Evolutionary conservation across 176 grass and related monocot genomes (phyloP).

Genomic region (Aegilops bicornis): DNA sequence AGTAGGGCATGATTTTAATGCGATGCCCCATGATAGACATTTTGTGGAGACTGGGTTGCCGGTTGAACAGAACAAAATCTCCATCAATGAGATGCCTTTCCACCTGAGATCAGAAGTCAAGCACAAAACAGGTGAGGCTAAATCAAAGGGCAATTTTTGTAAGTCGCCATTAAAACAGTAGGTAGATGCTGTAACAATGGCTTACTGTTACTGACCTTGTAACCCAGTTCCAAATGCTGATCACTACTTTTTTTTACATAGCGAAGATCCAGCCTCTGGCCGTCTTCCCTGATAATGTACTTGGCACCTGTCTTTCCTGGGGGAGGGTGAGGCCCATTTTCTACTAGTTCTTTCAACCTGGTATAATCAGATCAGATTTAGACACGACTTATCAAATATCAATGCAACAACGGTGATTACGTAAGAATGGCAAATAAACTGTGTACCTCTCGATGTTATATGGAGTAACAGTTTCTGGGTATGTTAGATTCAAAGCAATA

Average conservation of each 20-base stretch:
- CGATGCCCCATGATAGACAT: slow-evolving; percentile 99
- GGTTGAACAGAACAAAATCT: slow-evolving; percentile 94
- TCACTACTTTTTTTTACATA: slow-evolving; percentile 99
- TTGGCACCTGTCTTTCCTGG: slow-evolving; percentile 94
- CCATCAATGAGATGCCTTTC: slow-evolving; percentile 92
- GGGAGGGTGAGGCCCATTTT: slow-evolving; percentile 91
- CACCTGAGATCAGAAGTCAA: slow-evolving; percentile 47
- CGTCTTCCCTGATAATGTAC: slow-evolving; percentile 96
- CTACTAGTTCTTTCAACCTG: slow-evolving; percentile 90
- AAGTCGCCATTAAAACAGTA: background rate
- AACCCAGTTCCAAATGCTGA: slow-evolving; percentile 94
- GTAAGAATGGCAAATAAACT: slow-evolving; percentile 3
- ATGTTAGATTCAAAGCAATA: slow-evolving; percentile 94
- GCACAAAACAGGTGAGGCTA: slow-evolving; percentile 4
- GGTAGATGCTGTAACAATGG: background rate
- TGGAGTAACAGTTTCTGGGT: slow-evolving; percentile 95
- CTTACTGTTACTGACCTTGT: slow-evolving; percentile 45
- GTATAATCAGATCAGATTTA: slow-evolving; percentile 26
- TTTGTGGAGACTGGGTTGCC: slow-evolving; percentile 96
- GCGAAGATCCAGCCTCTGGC: slow-evolving; percentile 90
- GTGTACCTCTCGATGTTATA: slow-evolving; percentile 92
- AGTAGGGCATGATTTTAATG: slow-evolving; percentile 99
- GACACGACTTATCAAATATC: background rate
- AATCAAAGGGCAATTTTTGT: background rate
- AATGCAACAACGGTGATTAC: background rate